A percentile compares a stretch with the other conserved stretches of the same genome.
These are phyloP conservation scores for Takashimella tepidaria DNA, from an alignment of 1,284 basidiomycete species.

Conservation along the genomic window DNA sequence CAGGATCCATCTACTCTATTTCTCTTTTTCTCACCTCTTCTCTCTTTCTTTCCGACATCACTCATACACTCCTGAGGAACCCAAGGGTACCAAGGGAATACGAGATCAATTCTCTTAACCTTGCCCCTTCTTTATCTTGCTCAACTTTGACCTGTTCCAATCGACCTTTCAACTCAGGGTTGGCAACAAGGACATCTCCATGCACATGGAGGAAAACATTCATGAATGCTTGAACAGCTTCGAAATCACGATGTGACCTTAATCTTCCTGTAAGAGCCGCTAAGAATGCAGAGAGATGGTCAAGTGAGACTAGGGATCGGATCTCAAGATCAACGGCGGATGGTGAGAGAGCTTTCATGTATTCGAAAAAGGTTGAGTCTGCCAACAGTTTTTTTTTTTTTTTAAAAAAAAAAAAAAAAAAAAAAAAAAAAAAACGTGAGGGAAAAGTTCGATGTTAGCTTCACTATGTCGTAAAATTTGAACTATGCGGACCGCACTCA, in stretches of 20 bases:
- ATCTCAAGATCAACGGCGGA: constrained; percentile 88
- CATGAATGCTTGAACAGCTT: constrained; percentile 87
- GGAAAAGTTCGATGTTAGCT: no score
- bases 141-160: constrained; percentile 58
- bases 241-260: constrained; percentile 78
- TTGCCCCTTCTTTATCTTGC: constrained; percentile 66
- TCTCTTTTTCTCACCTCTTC: not conserved
- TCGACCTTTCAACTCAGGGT: constrained; percentile 57
- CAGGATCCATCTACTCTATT: no score
- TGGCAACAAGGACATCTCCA: constrained; percentile 68
- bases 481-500: constrained; percentile 55
- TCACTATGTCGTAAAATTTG: no score
- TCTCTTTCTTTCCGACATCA: not conserved
- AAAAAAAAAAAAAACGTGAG: no score
- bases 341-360: constrained; percentile 80
- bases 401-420: no score
- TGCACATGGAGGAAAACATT: constrained; percentile 80
- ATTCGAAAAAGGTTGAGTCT: constrained; percentile 81
- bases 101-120: constrained; percentile 52
- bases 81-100: constrained; percentile 47
- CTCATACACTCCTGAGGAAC: constrained; percentile 32
- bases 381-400: not conserved
- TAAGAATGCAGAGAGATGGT: constrained; percentile 66
- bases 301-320: constrained; percentile 63
- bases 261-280: constrained; percentile 69